Evolutionary conservation across 495 filamentous ascomycete genomes (phyloP).

Genomic region (Daldinia childiae): DNA sequence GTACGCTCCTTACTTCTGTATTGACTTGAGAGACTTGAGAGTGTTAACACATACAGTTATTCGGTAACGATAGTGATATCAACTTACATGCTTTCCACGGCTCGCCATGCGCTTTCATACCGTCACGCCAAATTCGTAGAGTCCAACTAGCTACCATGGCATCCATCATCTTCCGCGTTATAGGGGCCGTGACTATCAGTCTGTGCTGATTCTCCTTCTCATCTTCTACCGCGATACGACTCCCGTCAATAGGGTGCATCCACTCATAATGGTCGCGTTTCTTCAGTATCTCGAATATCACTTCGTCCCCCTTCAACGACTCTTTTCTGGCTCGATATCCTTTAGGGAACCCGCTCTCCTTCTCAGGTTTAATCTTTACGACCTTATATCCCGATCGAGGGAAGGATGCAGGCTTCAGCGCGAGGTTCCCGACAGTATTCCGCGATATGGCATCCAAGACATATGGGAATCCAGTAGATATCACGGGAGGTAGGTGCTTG

Average conservation of each 20-base stretch:
- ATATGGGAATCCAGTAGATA: slow-evolving; percentile 31
- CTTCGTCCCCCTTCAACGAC: slow-evolving; percentile 27
- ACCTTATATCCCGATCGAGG: slow-evolving; percentile 42
- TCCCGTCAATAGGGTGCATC: slow-evolving; percentile 32
- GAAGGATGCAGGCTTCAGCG: slow-evolving; percentile 35
- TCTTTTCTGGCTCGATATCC: slow-evolving; percentile 28
- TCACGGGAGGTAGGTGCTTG: slow-evolving; percentile 28
- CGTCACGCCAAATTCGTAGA: slow-evolving; percentile 46
- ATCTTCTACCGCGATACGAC: slow-evolving; percentile 42
- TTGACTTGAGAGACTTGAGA: slow-evolving; percentile 16
- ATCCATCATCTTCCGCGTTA: slow-evolving; percentile 43
- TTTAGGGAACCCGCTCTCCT: slow-evolving; percentile 31
- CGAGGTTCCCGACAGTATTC: slow-evolving; percentile 36
- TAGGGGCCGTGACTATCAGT: slow-evolving; percentile 41
- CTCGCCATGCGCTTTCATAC: slow-evolving; percentile 8
- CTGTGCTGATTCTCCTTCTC: slow-evolving; percentile 18
- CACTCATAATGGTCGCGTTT: slow-evolving; percentile 41
- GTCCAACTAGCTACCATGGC: slow-evolving; percentile 50
- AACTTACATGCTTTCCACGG: slow-evolving; percentile 17
- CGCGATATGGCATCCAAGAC: slow-evolving; percentile 33
- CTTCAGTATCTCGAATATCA: slow-evolving; percentile 36
- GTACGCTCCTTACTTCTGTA: slow-evolving; percentile 19
- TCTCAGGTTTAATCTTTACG: slow-evolving; percentile 29
- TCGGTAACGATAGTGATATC: background rate
- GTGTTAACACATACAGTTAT: slow-evolving; percentile 5